A percentile compares a stretch with the other conserved stretches of the same genome.
phyloP scores from a whole-genome alignment of 2,329 filamentous ascomycete genomes.

The Aspergillus sp. region DNA sequence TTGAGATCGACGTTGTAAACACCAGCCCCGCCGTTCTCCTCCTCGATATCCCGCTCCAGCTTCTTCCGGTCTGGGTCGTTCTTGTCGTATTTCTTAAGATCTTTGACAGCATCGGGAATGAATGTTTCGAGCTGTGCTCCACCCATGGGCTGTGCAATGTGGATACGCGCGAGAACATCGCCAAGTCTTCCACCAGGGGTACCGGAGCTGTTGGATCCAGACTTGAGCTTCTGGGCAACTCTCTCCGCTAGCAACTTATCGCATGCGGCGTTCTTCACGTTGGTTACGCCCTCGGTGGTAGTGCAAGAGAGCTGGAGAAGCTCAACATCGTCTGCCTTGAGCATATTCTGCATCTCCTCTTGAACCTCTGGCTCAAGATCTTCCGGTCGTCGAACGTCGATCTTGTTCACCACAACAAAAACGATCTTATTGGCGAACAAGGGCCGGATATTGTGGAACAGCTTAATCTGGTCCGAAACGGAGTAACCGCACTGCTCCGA shows the following conservation, averaged over 20 bases:
- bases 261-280: conserved; percentile 92
- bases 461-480: conserved; percentile 84
- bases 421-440: conserved; percentile 97
- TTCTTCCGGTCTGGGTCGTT: conserved; percentile 77
- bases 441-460: conserved; percentile 96
- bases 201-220: conserved; percentile 76
- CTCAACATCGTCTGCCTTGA: conserved; percentile 88
- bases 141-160: conserved; percentile 91
- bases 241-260: conserved; percentile 89
- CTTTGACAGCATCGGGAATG: conserved; percentile 82
- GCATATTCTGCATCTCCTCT: conserved; percentile 72
- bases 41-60: conserved; percentile 84
- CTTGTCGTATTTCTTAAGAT: conserved; percentile 85
- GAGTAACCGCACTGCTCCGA: conserved; percentile 97
- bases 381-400: conserved; percentile 84
- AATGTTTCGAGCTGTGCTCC: conserved; percentile 76
- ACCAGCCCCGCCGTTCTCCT: conserved; percentile 89
- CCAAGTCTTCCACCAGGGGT: conserved; percentile 77
- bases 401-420: conserved; percentile 97
- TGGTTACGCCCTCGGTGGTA: conserved; percentile 88
- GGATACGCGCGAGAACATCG: conserved; percentile 89
- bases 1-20: conserved; percentile 94
- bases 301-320: conserved; percentile 92
- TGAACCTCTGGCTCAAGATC: conserved; percentile 80
- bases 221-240: conserved; percentile 92